phyloP scores from a whole-genome alignment of 2,329 filamentous ascomycete species.

The Calonectria honghensis region DNA sequence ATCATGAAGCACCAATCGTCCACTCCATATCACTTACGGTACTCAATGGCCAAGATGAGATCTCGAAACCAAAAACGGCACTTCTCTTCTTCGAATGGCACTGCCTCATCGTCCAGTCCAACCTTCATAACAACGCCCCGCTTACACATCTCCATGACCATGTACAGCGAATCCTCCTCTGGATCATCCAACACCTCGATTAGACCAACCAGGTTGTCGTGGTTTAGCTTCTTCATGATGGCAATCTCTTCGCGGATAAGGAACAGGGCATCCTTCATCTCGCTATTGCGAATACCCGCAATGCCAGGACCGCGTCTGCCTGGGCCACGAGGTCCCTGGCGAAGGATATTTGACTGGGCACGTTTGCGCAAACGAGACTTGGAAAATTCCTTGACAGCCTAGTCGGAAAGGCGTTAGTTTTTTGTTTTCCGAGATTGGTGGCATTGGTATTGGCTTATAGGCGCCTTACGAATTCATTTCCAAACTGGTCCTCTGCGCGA shows the following conservation, averaged over 20 bases:
- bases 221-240: conserved; percentile 99
- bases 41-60: conserved; percentile 95
- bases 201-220: conserved; percentile 93
- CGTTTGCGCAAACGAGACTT: conserved; percentile 93
- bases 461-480: conserved; percentile 88
- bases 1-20: too few relatives aligned
- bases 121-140: conserved; percentile 99
- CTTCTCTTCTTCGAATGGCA: conserved; percentile 87
- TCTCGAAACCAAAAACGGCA: conserved; percentile 97
- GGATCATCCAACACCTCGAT: conserved; percentile 98
- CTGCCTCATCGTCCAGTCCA: conserved; percentile 86
- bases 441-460: conserved; percentile 22
- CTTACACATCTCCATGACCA: conserved; percentile 99
- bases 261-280: conserved; percentile 83
- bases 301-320: conserved; percentile 55
- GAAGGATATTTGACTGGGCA: conserved; percentile 91
- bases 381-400: conserved; percentile 99
- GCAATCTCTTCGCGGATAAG: conserved; percentile 97
- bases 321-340: conserved; percentile 64
- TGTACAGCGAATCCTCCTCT: conserved; percentile 95
- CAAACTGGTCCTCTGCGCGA: conserved; percentile 91
- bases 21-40: conserved; percentile 73
- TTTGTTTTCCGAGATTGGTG: background rate
- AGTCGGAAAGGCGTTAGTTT: conserved; percentile 48
- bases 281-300: conserved; percentile 64